Evolutionary conservation across 1,284 basidiomycete genomes (phyloP), one percentile per base, ranked within the genome.

Genomic region (Sphaerobolus stellatus): DNA sequence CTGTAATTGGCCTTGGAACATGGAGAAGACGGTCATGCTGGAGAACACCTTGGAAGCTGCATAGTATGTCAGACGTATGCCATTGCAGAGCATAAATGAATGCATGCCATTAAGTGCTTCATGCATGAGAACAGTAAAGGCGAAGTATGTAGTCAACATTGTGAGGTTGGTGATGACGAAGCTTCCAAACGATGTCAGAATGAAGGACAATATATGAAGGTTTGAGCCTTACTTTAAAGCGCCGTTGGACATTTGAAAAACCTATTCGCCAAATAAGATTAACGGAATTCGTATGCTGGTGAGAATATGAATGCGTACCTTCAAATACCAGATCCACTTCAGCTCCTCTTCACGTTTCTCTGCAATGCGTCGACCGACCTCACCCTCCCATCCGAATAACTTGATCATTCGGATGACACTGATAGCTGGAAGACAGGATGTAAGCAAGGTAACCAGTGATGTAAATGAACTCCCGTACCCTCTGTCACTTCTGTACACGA

Each of bases 1-100:
- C 22, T 66, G 64, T 20, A 75, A 56, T 38, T 71, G 65, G 4
- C 66, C 66, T 13, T 68, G 62, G 18, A 75, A 59, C 59, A 72
- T 61, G 18, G 73, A 70, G 50, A 77, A 75, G 1, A 74, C 68
- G 29, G 45, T 28, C 6, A 48, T 48, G 29, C 45, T 48, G 14
- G 24, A 27, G 29, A 48, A 48, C 16, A 48, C 45, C 3, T 22
- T 48, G 13, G 45, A 22, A 11, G 45, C 63, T 6, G 56, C 62
- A 64, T 31, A 9, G 54, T 59, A 62, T 59, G 22, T 38, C 30
- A 48, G 44, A 4, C 34, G 38, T 36, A 24, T 18, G 18, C 48
- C 70, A 29, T 41, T n/a, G n/a, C 49, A 16, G 28, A 22, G 36
- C n/a, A 30, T 11, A 71, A 58, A 33, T 30, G 18, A 50, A 3